These are phyloP conservation scores for Musa itinerans DNA, from an alignment of 176 grass and related monocot genomes.

Conservation along the genomic window DNA sequence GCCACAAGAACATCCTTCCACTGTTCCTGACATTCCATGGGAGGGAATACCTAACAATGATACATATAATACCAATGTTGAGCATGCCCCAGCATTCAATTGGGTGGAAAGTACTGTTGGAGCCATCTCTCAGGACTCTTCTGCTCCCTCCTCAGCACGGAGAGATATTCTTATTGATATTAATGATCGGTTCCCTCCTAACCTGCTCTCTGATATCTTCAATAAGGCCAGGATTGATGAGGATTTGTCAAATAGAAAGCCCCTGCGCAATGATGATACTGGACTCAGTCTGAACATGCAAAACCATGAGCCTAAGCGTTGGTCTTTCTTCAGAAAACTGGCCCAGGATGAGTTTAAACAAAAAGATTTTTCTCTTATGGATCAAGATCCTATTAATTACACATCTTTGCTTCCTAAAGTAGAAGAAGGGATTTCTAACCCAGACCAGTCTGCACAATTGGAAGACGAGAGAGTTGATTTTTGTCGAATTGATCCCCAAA, in stretches of 20 bases:
- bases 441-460: conserved; percentile 22
- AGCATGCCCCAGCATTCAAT: conserved; percentile 22
- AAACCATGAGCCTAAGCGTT: conserved; percentile 72
- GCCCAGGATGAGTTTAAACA: conserved; percentile 63
- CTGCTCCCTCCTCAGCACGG: conserved; percentile 28
- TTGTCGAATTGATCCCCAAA: conserved; percentile 35
- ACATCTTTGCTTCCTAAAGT: conserved; percentile 32
- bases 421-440: conserved; percentile 28
- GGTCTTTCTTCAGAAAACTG: conserved; percentile 98
- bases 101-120: conserved; percentile 13
- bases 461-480: conserved; percentile 32
- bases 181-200: conserved; percentile 54
- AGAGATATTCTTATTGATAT: conserved; percentile 47
- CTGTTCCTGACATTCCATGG: conserved; percentile 33
- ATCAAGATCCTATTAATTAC: conserved; percentile 33
- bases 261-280: conserved; percentile 54
- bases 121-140: conserved; percentile 33
- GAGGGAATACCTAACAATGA: conserved; percentile 21
- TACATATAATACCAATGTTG: conserved; percentile 16
- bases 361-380: conserved; percentile 54
- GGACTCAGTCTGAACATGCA: conserved; percentile 71
- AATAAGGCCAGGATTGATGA: conserved; percentile 56
- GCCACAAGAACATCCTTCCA: conserved; percentile 19
- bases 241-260: conserved; percentile 43
- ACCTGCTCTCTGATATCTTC: conserved; percentile 94